A percentile compares a stretch with the other conserved stretches of the same genome.
Conservation (phyloP, 2,329 filamentous ascomycete genomes). For the Fusarium sp. region DNA sequence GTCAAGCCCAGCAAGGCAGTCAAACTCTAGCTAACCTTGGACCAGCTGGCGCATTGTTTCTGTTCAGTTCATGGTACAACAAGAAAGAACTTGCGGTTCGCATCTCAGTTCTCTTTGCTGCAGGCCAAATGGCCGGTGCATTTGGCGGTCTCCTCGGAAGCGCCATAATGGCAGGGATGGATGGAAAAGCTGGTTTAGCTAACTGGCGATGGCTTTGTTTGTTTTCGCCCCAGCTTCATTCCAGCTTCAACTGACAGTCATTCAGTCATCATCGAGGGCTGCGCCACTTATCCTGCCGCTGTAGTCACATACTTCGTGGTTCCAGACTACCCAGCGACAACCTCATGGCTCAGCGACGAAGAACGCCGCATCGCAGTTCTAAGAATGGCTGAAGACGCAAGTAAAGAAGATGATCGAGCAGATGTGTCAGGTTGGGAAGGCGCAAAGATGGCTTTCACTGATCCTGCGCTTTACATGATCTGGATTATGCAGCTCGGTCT, state of each 20-base stretch:
- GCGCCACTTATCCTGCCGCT: slow-evolving; percentile 17
- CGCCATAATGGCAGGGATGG: slow-evolving; percentile 75
- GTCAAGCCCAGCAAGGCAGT: neutral
- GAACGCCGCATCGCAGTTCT: slow-evolving; percentile 15
- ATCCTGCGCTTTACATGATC: slow-evolving; percentile 19
- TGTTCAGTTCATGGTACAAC: slow-evolving; percentile 24
- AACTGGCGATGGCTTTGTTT: slow-evolving; percentile 67
- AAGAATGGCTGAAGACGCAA: slow-evolving; percentile 18
- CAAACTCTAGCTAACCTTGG: neutral
- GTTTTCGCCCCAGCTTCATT: rapidly evolving
- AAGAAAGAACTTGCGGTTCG: slow-evolving; percentile 75
- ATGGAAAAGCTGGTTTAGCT: slow-evolving; percentile 68
- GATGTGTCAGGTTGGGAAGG: slow-evolving; percentile 9
- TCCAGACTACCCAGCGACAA: slow-evolving; percentile 26
- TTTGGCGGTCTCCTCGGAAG: slow-evolving; percentile 76
- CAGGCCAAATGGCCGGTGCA: slow-evolving; percentile 76
- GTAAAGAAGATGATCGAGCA: slow-evolving; percentile 6
- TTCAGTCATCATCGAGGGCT: slow-evolving; percentile 20
- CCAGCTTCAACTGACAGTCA: rapidly evolving
- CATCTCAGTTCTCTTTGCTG: slow-evolving; percentile 75
- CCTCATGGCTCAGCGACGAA: slow-evolving; percentile 10
- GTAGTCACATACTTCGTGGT: slow-evolving; percentile 18
- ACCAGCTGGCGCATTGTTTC: slow-evolving; percentile 9
- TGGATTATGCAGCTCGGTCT: slow-evolving; percentile 25
- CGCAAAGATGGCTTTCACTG: slow-evolving; percentile 13